Base-by-base conservation (phyloP, 306 rosid genomes). In the Pterocarpus macrocarpus region DNA sequence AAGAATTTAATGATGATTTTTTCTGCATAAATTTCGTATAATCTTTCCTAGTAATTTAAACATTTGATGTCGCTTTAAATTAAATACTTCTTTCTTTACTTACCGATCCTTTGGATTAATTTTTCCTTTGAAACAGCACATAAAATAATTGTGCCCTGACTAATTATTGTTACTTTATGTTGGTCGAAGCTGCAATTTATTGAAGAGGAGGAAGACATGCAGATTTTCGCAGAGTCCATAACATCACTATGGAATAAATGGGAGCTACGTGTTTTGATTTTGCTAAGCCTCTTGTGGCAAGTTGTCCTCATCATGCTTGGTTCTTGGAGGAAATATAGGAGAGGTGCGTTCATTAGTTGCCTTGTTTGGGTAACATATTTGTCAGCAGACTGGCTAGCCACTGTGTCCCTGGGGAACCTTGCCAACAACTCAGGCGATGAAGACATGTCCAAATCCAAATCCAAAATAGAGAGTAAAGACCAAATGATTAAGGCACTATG, bases 401-500 rank as follows among this genome's bases (percentile, higher is more conserved):
- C 61, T 15, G 32, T 16, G 0, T 5, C 61, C 5, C 9, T 55
- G 4, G 61, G 61, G 4, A 55, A 5, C 6, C 61, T 55, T 55
- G 61, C 61, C 61, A 55, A 16, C 9, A 55, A 55, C 58, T 17
- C 2, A 52, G 7, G 5, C 14, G 58, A 13, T 0, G 58, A 1
- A 2, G 8, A 15, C 7, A 22, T 22, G 28, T 22, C 28, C 28
- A 52, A 14, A 13, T 52, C 58, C 16, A 52, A 52, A 13, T 14
- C 7, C 3, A 55, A 55, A n/a, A n/a, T 0, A 5, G 8, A n/a
- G 32, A 16, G 32, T 32, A 55, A 55, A n/a, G 61, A 16, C 61
- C 61, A 55, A 55, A 7, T 6, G 0, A 30, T 55, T 55, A 30
- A 55, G 9, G 61, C 61, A n/a, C 9, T 55, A 1, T 85, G 85